These are phyloP conservation scores for Mycosphaerella sp. DNA, from an alignment of 2,329 filamentous ascomycete species.

Conservation along the genomic window DNA sequence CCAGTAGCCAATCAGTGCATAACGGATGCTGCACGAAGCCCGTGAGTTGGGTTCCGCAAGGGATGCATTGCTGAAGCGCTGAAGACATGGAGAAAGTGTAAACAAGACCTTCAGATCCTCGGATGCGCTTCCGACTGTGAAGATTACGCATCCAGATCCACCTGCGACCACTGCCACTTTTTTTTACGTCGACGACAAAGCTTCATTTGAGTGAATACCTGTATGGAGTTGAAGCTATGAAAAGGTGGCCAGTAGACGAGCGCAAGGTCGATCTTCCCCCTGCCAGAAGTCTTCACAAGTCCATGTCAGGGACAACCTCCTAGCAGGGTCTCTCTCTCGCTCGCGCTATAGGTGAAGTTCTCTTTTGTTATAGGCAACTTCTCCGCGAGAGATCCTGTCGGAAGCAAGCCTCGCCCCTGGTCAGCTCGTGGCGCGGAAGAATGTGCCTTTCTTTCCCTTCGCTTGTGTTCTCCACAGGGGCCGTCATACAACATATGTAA, in stretches of 20 bases:
- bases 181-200: not conserved
- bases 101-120: conserved; percentile 5
- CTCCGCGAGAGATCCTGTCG: not conserved
- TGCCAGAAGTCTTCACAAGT: not conserved
- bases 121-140: not conserved
- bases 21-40: not conserved
- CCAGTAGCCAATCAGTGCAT: not conserved
- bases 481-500: too few species aligned
- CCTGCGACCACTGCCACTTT: not conserved
- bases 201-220: not conserved
- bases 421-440: not conserved
- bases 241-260: not conserved
- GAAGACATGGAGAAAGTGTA: conserved; percentile 17
- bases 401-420: not conserved
- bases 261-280: not conserved
- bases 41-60: conserved; percentile 13
- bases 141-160: too few species aligned
- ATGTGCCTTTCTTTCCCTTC: not conserved
- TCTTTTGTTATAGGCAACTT: not conserved
- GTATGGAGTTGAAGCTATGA: not conserved
- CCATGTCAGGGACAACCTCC: not conserved
- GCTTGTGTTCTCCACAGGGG: too few species aligned
- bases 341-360: not conserved
- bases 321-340: not conserved
- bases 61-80: conserved; percentile 11